These are phyloP conservation scores for Scutellaria minor DNA, from an alignment of 257 asterid species.

Conservation along the genomic window DNA sequence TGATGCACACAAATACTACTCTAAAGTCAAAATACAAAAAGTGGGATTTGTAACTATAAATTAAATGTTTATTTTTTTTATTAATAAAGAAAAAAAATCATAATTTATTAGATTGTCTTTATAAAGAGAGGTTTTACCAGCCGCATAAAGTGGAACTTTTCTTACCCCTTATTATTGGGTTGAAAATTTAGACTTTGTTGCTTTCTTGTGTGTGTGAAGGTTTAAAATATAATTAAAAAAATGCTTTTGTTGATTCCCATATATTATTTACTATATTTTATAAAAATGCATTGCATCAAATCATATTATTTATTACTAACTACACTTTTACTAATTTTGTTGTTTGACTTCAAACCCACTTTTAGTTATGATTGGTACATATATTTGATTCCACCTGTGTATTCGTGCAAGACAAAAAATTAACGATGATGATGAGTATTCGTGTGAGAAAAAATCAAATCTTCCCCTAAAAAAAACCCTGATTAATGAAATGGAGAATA, in stretches of 20 bases:
- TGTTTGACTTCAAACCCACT: slow-evolving; percentile 25
- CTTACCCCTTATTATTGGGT: not conserved
- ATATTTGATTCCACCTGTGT: not conserved
- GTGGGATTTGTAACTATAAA: no score
- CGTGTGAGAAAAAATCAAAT: no score
- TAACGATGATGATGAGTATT: no score
- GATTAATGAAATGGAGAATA: no score
- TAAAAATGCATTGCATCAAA: slow-evolving; percentile 12
- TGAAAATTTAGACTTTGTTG: not conserved
- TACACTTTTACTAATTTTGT: slow-evolving; percentile 16
- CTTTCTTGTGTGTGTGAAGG: not conserved
- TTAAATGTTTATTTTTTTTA: no score
- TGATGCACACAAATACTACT: no score
- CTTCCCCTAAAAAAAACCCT: no score
- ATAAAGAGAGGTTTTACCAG: slow-evolving; percentile 10
- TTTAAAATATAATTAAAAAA: not conserved
- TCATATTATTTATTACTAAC: slow-evolving; percentile 17
- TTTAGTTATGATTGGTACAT: slow-evolving; percentile 13
- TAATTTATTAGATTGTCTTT: not conserved
- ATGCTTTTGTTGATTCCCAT: slow-evolving; percentile 24
- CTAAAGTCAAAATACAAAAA: no score
- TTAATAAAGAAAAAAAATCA: not conserved
- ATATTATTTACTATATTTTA: not conserved
- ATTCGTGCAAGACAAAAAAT: not conserved
- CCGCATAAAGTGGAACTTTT: slow-evolving; percentile 36